Conservation (phyloP, 2,329 filamentous ascomycete species). For the Colletotrichum sp. region DNA sequence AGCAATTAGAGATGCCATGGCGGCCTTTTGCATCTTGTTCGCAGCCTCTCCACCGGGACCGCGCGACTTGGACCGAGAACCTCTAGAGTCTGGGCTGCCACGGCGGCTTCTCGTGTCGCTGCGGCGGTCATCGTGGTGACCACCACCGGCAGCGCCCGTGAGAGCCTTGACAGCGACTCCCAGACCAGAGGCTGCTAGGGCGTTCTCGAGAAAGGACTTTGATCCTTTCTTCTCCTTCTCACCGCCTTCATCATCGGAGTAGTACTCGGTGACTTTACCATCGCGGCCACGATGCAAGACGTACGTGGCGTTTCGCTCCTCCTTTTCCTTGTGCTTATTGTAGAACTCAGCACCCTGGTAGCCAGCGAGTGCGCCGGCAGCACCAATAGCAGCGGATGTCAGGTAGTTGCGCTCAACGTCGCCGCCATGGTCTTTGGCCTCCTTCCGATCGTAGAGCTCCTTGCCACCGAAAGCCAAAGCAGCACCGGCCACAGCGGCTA, state of each 20-base stretch:
- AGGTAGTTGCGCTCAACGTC: constrained; percentile 64
- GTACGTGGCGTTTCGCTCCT: constrained; percentile 59
- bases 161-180: constrained; percentile 66
- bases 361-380: constrained; percentile 67
- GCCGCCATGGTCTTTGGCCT: constrained; percentile 55
- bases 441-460: constrained; percentile 68
- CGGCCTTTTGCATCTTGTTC: constrained; percentile 80
- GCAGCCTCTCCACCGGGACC: constrained; percentile 50
- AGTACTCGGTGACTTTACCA: constrained; percentile 58
- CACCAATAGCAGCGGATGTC: constrained; percentile 65
- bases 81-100: constrained; percentile 37
- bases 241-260: constrained; percentile 58
- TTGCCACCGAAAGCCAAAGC: constrained; percentile 70
- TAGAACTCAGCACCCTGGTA: constrained; percentile 69
- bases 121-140: constrained; percentile 46
- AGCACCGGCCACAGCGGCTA: constrained; percentile 69
- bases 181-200: constrained; percentile 65
- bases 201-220: constrained; percentile 69
- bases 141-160: constrained; percentile 53
- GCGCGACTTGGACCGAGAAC: constrained; percentile 61
- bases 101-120: constrained; percentile 38
- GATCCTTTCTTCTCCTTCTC: constrained; percentile 63
- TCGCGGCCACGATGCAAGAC: constrained; percentile 60
- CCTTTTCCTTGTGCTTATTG: constrained; percentile 62
- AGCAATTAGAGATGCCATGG: constrained; percentile 88